Base-by-base conservation (phyloP, 129 eudicot genomes). In the Heracleum sosnowskyi region DNA sequence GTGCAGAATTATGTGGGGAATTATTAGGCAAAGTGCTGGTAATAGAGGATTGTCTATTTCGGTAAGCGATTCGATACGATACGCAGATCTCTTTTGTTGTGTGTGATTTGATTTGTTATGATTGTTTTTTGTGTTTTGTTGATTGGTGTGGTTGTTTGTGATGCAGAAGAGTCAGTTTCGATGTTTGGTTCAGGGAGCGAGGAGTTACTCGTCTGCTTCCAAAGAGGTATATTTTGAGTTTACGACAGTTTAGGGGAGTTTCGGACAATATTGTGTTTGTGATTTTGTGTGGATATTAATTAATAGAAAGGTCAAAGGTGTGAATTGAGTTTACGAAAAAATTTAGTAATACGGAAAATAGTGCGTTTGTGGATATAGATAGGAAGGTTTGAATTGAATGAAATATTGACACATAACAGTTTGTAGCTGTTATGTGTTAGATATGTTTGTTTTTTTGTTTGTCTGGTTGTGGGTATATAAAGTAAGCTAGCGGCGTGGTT, bases 1-100 rank as follows among this genome's bases (percentile, higher is more conserved):
- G 20, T 35, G 39, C 47, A 39, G 40, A 81, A 26, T 18, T 47
- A 86, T 86, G 89, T 80, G 70, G 74, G 89, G 86, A 28, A 44
- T 73, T 73, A 17, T 77, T 35, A 68, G 76, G 51, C 79, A 26
- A 35, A 82, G 16, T 77, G 78, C 63, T 49, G 81, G 60, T 49
- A 35, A 47, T 60, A 73, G 79, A 77, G 75, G 80, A 57, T 41
- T 69, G 76, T 77, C 77, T 41, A 79, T 77, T 79, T 62, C 74
- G 71, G 90, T 83, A 74, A 7, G 51, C 11, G 22, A 29, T 70
- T 69, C 74, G 2, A 31, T 77, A 51, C 29, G 47, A 37, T 37
- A 2, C 40, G 34, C 3, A 35, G 26, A 31, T 51, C 31, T 51
- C 62, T 11, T n/a, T 72, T 6, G 11, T 15, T 3, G 31, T 76